These are phyloP conservation scores for Monosporascus ibericus DNA, from an alignment of 2,329 filamentous ascomycete species.

Conservation along the genomic window DNA sequence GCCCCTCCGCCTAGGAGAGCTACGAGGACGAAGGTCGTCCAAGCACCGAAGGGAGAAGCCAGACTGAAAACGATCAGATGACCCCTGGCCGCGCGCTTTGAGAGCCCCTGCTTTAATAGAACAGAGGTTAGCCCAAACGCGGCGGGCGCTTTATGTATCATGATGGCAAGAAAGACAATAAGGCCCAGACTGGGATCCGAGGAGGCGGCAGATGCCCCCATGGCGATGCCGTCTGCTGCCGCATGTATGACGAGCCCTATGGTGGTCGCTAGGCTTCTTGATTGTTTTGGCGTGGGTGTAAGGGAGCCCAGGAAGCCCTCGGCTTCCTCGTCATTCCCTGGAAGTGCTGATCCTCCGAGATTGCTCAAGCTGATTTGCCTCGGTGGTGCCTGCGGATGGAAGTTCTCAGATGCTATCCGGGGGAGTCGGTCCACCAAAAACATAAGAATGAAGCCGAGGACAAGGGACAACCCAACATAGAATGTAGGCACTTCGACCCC, in stretches of 20 bases:
- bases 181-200: constrained; percentile 72
- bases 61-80: constrained; percentile 89
- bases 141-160: constrained; percentile 95
- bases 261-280: constrained; percentile 72
- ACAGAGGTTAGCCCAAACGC: constrained; percentile 92
- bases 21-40: constrained; percentile 77
- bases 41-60: constrained; percentile 79
- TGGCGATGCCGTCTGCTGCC: constrained; percentile 88
- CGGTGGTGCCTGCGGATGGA: constrained; percentile 60
- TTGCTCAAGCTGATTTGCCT: constrained; percentile 87
- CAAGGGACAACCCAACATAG: constrained; percentile 81
- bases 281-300: constrained; percentile 50
- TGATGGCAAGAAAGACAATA: constrained; percentile 91
- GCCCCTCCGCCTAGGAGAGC: constrained; percentile 62
- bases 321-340: constrained; percentile 47
- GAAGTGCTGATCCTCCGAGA: constrained; percentile 49
- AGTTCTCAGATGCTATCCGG: constrained; percentile 59
- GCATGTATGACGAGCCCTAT: constrained; percentile 94
- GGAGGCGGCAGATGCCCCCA: constrained; percentile 80
- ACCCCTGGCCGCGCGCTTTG: constrained; percentile 74
- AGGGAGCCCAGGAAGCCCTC: constrained; percentile 55
- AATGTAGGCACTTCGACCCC: constrained; percentile 54
- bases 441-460: constrained; percentile 91
- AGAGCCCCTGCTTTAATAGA: constrained; percentile 82
- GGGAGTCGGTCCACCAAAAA: constrained; percentile 88